These are phyloP conservation scores for Schoenoplectus triqueter DNA, from an alignment of 202 grass and related monocot genomes.

Conservation along the genomic window DNA sequence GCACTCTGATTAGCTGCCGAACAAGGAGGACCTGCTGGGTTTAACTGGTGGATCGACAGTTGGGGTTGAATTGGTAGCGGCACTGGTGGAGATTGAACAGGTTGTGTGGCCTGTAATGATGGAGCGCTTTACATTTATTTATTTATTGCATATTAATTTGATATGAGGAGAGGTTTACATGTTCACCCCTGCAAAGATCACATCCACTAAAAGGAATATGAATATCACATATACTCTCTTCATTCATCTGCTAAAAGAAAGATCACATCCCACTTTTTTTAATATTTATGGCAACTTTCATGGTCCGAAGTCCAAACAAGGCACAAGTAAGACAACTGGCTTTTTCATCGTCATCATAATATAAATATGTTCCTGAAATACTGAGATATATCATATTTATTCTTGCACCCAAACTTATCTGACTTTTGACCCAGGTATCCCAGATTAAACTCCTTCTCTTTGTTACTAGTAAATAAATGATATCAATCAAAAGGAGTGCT, in stretches of 20 bases:
- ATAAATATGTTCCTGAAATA: background rate
- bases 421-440: background rate
- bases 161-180: background rate
- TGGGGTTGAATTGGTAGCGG: constrained; percentile 53
- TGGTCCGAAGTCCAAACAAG: too few relatives aligned
- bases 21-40: constrained; percentile 49
- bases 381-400: background rate
- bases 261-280: background rate
- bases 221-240: background rate
- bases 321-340: constrained; percentile 17
- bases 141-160: background rate
- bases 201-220: too few relatives aligned
- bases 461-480: background rate
- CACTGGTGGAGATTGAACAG: constrained; percentile 46
- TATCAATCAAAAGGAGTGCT: background rate
- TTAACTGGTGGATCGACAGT: constrained; percentile 47
- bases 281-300: too few relatives aligned
- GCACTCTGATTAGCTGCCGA: constrained; percentile 49
- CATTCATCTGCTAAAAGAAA: background rate
- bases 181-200: background rate
- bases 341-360: constrained; percentile 15
- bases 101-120: constrained; percentile 48
- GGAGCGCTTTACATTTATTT: background rate
- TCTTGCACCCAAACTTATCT: background rate
- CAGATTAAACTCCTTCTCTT: background rate